These are phyloP conservation scores for Mikania micrantha DNA, from an alignment of 129 eudicot genomes.

Conservation along the genomic window DNA sequence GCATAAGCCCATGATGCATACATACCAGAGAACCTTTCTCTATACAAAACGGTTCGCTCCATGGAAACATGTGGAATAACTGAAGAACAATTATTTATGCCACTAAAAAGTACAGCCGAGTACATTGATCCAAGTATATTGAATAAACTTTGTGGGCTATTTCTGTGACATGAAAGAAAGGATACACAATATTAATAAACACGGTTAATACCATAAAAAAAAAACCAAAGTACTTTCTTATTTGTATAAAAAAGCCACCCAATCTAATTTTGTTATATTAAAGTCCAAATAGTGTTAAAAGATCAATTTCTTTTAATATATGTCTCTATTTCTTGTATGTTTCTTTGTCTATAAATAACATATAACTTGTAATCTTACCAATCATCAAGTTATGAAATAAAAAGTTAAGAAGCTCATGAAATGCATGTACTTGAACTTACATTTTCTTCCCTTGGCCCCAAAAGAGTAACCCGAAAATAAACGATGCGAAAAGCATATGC, in stretches of 20 bases:
- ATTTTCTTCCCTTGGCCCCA: slow-evolving; percentile 38
- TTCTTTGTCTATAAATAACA: no score
- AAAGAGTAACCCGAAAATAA: slow-evolving; percentile 29
- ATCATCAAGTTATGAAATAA: not conserved
- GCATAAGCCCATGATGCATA: slow-evolving; percentile 29
- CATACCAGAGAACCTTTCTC: slow-evolving; percentile 31
- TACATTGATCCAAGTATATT: slow-evolving; percentile 24
- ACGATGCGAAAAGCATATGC: slow-evolving; percentile 22
- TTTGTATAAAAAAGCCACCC: not conserved
- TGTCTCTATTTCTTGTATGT: no score
- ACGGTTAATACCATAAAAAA: not conserved
- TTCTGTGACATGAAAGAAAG: slow-evolving; percentile 13
- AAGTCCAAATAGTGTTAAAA: no score
- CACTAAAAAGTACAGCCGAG: slow-evolving; percentile 19
- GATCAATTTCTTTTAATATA: no score
- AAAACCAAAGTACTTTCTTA: not conserved
- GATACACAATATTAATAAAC: not conserved
- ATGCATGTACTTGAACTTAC: slow-evolving; percentile 13
- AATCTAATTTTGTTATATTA: not conserved
- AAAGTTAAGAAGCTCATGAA: not conserved
- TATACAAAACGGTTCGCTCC: slow-evolving; percentile 23
- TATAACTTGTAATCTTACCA: not conserved
- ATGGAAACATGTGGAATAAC: slow-evolving; percentile 20
- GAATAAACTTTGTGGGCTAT: slow-evolving; percentile 26
- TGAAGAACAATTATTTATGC: slow-evolving; percentile 16